Percentiles rank a stretch among this genome's conserved stretches.
Conservation (phyloP, 2,329 filamentous ascomycete species). For the Fusarium coffeatum region DNA sequence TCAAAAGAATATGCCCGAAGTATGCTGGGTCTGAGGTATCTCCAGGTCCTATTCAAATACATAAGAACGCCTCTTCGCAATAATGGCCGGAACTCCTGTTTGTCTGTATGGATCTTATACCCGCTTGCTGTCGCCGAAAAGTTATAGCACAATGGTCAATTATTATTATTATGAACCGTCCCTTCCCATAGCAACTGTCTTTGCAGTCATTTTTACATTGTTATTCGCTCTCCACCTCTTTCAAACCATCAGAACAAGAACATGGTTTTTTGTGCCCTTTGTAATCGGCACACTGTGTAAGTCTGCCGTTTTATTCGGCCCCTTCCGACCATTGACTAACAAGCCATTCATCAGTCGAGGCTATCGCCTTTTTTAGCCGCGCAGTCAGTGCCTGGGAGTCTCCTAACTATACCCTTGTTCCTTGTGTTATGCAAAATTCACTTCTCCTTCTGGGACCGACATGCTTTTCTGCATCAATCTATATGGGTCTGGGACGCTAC, state of each 20-base stretch:
- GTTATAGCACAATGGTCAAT: background rate
- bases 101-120: background rate
- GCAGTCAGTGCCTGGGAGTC: background rate
- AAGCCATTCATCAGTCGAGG: background rate
- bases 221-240: background rate
- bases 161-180: slow-evolving; percentile 12
- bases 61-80: too few species aligned
- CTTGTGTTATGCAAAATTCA: background rate
- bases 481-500: slow-evolving; percentile 4
- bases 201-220: background rate
- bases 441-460: slow-evolving; percentile 8
- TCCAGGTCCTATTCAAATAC: too few species aligned
- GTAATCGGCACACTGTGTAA: background rate
- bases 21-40: too few species aligned
- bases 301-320: background rate
- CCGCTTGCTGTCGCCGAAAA: too few species aligned
- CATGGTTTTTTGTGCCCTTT: slow-evolving; percentile 6
- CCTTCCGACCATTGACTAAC: background rate
- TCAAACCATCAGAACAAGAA: background rate
- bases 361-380: background rate
- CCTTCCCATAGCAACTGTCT: background rate
- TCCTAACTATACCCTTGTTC: background rate
- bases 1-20: too few species aligned
- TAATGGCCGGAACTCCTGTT: too few species aligned
- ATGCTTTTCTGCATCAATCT: slow-evolving; percentile 5